Base-by-base conservation (phyloP, 805 yeast species). In the Dipodascopsis tothii region DNA sequence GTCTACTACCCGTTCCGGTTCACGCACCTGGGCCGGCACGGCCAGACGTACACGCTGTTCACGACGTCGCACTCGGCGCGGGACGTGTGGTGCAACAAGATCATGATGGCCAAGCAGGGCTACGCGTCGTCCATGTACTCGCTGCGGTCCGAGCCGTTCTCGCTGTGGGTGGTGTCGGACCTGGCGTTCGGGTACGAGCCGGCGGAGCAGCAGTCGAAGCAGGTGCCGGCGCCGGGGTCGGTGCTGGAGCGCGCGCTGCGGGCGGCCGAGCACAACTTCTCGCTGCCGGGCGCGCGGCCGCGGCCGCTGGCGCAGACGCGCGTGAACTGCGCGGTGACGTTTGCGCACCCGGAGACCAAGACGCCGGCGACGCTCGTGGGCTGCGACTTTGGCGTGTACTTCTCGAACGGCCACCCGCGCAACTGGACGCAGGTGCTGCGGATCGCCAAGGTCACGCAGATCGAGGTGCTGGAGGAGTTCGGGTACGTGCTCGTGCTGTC, bases 161-260 rank as follows among this genome's bases (percentile, higher is more conserved):
- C 66, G 6, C 56, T 82, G 33, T 63, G 66, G 28, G 69, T 75
- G 4, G 56, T 84, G 4, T 67, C 81, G 4, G 81, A 78, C 53
- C 68, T 72, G 21, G 68, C 71, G 43, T 84, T 84, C 62, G 80
- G 78, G 1, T 82, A 80, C 59, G 81, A 77, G n/a, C 72, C 69
- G 2, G 64, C 69, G 5, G 73, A 70, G 33, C 73, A 55, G 42
- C 81, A 63, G 0, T 46, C 45, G 21, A 50, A 61, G 18, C 63
- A 67, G 0, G 56, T 63, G 6, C 54, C 59, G 19, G 41, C 61
- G 4, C 55, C 56, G 33, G 45, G 75, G 63, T 28, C 64, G 59
- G 56, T 65, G 43, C 40, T 59, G 35, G 43, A 67, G 52, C 46
- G 71, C 52, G 60, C 64, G 2, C 43, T 66, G n/a, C 41, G 46